Conservation (phyloP, 2,329 filamentous ascomycete species). For the Fusarium praegraminearum region DNA sequence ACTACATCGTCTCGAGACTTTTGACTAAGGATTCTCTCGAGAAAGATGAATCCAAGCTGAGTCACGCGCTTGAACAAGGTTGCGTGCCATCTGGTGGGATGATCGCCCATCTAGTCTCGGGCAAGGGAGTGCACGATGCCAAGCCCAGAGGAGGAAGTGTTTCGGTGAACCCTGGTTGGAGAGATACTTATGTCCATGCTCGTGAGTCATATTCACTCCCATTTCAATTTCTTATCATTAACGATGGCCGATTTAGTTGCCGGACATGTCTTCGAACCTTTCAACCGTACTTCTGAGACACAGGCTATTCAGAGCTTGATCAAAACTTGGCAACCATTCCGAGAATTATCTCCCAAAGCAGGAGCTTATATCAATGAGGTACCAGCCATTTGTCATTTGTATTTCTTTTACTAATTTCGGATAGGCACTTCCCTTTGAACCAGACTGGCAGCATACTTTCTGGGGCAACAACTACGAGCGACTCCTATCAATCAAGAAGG, state of each 20-base stretch:
- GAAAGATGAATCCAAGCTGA: slow-evolving; percentile 43
- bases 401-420: rapidly evolving
- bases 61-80: slow-evolving; percentile 54
- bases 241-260: slow-evolving; percentile 36
- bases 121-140: slow-evolving; percentile 59
- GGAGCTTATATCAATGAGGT: slow-evolving; percentile 63
- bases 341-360: slow-evolving; percentile 55
- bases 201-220: slow-evolving; percentile 50
- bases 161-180: slow-evolving; percentile 64
- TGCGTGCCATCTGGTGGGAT: slow-evolving; percentile 46
- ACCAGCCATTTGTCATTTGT: neutral
- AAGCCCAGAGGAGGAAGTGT: slow-evolving; percentile 59
- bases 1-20: slow-evolving; percentile 59
- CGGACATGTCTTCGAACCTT: slow-evolving; percentile 46
- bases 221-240: neutral
- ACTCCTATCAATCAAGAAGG: slow-evolving; percentile 59
- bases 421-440: slow-evolving; percentile 54
- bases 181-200: slow-evolving; percentile 57
- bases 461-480: slow-evolving; percentile 61
- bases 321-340: slow-evolving; percentile 51
- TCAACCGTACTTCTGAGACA: slow-evolving; percentile 50
- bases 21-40: slow-evolving; percentile 55
- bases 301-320: slow-evolving; percentile 48
- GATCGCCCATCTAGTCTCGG: slow-evolving; percentile 57
- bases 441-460: slow-evolving; percentile 56